Conservation (phyloP, 208 protist species). For the Leishmania aethiopica region DNA sequence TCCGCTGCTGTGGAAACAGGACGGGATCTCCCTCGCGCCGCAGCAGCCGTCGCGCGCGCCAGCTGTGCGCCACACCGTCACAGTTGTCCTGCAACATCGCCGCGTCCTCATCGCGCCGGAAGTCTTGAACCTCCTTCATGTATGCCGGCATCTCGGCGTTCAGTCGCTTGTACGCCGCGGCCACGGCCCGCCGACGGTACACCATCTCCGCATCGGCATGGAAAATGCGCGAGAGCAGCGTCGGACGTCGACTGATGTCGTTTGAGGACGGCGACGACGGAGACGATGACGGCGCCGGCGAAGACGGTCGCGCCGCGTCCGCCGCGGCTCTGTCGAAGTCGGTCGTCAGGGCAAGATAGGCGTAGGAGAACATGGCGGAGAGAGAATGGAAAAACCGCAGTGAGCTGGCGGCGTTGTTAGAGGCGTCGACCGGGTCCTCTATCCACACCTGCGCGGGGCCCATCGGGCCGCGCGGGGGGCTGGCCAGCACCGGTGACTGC, state of each 20-base stretch:
- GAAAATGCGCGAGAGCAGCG: conserved; percentile 81
- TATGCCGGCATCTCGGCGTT: conserved; percentile 31
- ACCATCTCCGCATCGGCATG: conserved; percentile 73
- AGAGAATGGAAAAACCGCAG: conserved; percentile 75
- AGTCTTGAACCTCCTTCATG: conserved; percentile 40
- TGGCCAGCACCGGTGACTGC: conserved; percentile 29
- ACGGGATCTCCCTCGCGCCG: not conserved
- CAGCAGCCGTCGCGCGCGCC: conserved; percentile 11
- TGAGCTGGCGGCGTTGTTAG: conserved; percentile 88
- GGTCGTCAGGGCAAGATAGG: conserved; percentile 71
- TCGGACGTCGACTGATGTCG: conserved; percentile 68
- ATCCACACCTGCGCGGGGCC: conserved; percentile 58
- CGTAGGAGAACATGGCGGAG: conserved; percentile 66
- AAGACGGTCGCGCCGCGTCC: not conserved
- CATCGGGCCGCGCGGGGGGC: conserved; percentile 20
- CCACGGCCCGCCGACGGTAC: conserved; percentile 55
- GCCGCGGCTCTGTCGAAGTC: conserved; percentile 18
- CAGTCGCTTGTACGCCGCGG: conserved; percentile 41
- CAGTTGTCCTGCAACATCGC: conserved; percentile 36
- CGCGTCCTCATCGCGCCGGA: conserved; percentile 45
- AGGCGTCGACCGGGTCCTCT: conserved; percentile 67
- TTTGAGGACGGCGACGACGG: conserved; percentile 40
- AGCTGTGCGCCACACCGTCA: conserved; percentile 2
- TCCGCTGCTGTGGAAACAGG: conserved; percentile 9
- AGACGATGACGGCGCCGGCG: conserved; percentile 6